Base-by-base conservation (phyloP, 345 rosid species). In the Sonneratia alba region DNA sequence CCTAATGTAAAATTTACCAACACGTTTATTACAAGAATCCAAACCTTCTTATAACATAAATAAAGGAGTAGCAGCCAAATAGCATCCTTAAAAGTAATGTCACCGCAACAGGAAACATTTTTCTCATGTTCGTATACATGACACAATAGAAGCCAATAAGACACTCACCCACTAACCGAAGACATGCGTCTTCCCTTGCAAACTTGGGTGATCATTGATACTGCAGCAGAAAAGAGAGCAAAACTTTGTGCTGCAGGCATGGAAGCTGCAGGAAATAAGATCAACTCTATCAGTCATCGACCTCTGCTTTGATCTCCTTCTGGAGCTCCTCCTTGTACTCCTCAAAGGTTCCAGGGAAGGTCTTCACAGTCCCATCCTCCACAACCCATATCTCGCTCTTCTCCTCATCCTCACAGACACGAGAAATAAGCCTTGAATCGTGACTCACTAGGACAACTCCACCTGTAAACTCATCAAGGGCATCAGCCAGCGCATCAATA, bases 381-480 rank as follows among this genome's bases (percentile, higher is more conserved):
- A 91, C 97, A 2, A 91, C 96, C 98, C 98, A 94, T 56, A 94
- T 90, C 69, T 88, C 74, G 73, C 98, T 94, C 74, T 74, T 84
- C 77, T 91, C 98, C 74, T 90, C 97, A 37, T 89, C 91, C 36
- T 86, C 96, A 59, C 97, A 91, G 4, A 91, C 98, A 38, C 90
- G 84, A 0, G 97, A 90, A 72, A 94, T 94, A 27, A 94, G 89
- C 78, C 98, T 83, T 0, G 97, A 90, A 74, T 94, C 98, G 48
- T 94, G 98, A 75, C 97, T 94, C 74, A 94, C 98, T 64, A 94
- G 78, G 22, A 94, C 96, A 48, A 94, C 91, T 70, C 98, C 97
- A 21, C 97, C 96, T 22, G 86, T 84, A 70, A 91, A 94, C 82
- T 94, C 96, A 22, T 95, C 97, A 6, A 95, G 83, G 0, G 97